Evolutionary conservation across 2,329 filamentous ascomycete genomes (phyloP).

Genomic region (Ilyonectria sp.): DNA sequence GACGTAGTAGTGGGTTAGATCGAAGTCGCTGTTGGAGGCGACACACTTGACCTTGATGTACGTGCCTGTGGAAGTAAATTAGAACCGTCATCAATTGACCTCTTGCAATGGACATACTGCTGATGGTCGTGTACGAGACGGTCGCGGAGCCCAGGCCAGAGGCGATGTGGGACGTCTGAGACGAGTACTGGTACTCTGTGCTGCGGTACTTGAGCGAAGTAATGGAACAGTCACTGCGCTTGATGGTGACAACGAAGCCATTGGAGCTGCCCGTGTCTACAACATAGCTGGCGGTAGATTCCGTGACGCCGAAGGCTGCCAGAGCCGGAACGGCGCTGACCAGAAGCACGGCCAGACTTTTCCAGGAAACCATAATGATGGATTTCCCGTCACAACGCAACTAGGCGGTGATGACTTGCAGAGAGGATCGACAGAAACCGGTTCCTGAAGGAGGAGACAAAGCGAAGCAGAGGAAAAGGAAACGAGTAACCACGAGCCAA

Average conservation of each 20-base stretch:
- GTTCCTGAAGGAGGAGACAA: background rate
- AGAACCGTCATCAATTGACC: background rate
- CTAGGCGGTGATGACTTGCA: constrained; percentile 1
- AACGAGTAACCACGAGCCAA: constrained; percentile 6
- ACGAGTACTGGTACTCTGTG: constrained; percentile 70
- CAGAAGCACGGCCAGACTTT: constrained; percentile 46
- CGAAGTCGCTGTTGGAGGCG: constrained; percentile 61
- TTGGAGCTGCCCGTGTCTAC: constrained; percentile 65
- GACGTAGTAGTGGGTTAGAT: constrained; percentile 75
- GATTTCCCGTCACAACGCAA: background rate
- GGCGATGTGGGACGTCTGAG: constrained; percentile 57
- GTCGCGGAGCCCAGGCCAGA: constrained; percentile 64
- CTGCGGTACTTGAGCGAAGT: constrained; percentile 74
- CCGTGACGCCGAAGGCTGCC: constrained; percentile 60
- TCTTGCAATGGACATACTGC: constrained; percentile 36
- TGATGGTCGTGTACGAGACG: constrained; percentile 63
- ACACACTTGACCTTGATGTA: constrained; percentile 75
- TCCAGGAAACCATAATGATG: constrained; percentile 43
- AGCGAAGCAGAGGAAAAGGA: constrained; percentile 3
- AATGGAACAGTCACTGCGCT: constrained; percentile 72
- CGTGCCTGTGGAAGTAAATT: constrained; percentile 41
- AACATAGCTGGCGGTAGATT: constrained; percentile 58
- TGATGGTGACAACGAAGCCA: constrained; percentile 66
- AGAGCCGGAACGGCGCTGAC: constrained; percentile 49
- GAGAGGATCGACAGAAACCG: background rate